These are phyloP conservation scores for Mycena citricolor DNA, from an alignment of 1,284 basidiomycete species.

Conservation along the genomic window DNA sequence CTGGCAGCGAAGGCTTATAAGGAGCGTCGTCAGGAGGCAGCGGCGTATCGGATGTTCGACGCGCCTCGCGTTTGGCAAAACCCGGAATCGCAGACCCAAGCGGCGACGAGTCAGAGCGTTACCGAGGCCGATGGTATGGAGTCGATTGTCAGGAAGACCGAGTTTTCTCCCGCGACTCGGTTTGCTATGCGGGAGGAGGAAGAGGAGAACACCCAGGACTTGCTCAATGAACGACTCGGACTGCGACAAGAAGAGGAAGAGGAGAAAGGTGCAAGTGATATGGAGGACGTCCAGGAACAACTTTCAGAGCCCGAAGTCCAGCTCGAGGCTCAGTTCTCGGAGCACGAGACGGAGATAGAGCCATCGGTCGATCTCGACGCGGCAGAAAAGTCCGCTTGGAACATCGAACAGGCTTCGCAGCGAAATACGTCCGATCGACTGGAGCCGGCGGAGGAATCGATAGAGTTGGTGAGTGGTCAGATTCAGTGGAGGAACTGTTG, in stretches of 20 bases:
- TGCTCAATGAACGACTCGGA: constrained; percentile 19
- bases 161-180: background rate
- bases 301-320: background rate
- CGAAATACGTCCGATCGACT: constrained; percentile 1
- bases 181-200: constrained; percentile 38
- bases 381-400: constrained; percentile 14
- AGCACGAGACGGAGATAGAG: constrained; percentile 7
- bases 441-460: no score
- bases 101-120: no score
- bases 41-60: no score
- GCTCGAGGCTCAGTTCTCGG: background rate
- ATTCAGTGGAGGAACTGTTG: no score
- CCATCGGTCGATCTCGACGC: constrained; percentile 5
- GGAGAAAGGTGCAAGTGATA: background rate
- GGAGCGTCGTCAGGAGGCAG: no score
- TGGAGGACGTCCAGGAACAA: background rate
- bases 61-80: no score
- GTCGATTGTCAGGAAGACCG: no score
- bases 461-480: no score
- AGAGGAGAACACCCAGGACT: constrained; percentile 47
- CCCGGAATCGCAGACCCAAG: no score
- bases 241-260: background rate
- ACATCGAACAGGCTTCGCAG: constrained; percentile 13
- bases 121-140: no score
- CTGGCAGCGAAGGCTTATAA: constrained; percentile 1